phyloP scores from a whole-genome alignment of 345 rosid genomes.

The Cardiospermum halicacabum region DNA sequence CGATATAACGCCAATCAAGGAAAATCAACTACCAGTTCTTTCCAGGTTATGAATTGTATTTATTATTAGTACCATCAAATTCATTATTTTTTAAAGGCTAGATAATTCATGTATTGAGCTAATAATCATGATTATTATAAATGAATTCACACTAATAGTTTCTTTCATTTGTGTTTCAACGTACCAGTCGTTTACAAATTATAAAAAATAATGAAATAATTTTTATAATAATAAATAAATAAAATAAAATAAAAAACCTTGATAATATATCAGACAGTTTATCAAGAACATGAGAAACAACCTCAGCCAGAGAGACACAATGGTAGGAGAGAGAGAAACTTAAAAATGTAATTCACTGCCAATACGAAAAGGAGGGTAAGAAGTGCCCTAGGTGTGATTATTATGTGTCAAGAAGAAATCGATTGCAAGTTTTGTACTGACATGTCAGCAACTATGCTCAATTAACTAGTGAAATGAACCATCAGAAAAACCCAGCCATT shows the following conservation, averaged over 20 bases:
- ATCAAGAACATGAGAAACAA: conserved; percentile 2
- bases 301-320: neutral
- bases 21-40: neutral
- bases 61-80: neutral
- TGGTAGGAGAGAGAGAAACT: neutral
- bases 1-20: neutral
- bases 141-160: neutral
- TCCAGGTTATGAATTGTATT: neutral
- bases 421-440: neutral
- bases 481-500: conserved; percentile 15
- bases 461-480: conserved; percentile 3
- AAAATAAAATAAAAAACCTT: neutral
- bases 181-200: too few relatives aligned
- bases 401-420: neutral
- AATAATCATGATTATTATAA: neutral
- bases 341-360: neutral
- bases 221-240: too few relatives aligned
- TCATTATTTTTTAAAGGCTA: neutral
- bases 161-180: neutral
- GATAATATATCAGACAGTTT: neutral
- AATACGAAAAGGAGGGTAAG: neutral
- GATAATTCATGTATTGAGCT: neutral
- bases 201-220: too few relatives aligned
- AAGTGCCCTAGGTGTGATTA: neutral
- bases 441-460: neutral